These are phyloP conservation scores for Penicillium roqueforti DNA, from an alignment of 495 filamentous ascomycete genomes.

Conservation along the genomic window DNA sequence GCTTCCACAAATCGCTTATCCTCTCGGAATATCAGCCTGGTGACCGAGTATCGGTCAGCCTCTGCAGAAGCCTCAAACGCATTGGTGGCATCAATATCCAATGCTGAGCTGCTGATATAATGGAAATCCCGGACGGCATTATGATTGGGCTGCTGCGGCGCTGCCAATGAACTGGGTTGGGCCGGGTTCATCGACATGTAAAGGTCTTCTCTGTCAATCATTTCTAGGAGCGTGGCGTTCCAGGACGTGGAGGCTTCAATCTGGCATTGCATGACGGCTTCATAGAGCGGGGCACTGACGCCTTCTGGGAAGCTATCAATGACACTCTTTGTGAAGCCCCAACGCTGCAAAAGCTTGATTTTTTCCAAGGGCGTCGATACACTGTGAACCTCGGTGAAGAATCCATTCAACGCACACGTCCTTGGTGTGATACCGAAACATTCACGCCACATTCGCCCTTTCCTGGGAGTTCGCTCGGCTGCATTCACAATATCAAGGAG, in stretches of 20 bases:
- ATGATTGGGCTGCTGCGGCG: constrained; percentile 51
- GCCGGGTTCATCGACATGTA: constrained; percentile 56
- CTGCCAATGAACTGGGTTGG: constrained; percentile 28
- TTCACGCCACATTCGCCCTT: constrained; percentile 38
- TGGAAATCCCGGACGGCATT: constrained; percentile 69
- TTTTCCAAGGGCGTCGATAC: constrained; percentile 32
- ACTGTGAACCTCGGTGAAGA: constrained; percentile 41
- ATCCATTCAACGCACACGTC: constrained; percentile 59
- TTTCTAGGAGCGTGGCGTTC: constrained; percentile 60
- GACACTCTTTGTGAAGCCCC: constrained; percentile 40
- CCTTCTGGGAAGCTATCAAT: constrained; percentile 81
- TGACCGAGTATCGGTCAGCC: constrained; percentile 74
- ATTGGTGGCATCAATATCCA: constrained; percentile 55
- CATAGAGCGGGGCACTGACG: constrained; percentile 70
- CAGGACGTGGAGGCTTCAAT: constrained; percentile 73
- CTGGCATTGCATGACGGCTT: constrained; percentile 80
- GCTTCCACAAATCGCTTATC: constrained; percentile 86
- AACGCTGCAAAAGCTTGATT: constrained; percentile 41
- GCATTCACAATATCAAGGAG: constrained; percentile 53
- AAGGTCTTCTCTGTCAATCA: constrained; percentile 81
- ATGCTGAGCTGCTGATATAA: constrained; percentile 58
- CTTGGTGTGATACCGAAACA: constrained; percentile 56
- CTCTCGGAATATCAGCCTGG: constrained; percentile 81
- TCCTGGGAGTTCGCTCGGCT: constrained; percentile 34
- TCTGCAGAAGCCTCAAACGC: constrained; percentile 66